These are phyloP conservation scores for Debaryomycetaceae sp. DNA, from an alignment of 1,139 yeast genomes.

Conservation along the genomic window DNA sequence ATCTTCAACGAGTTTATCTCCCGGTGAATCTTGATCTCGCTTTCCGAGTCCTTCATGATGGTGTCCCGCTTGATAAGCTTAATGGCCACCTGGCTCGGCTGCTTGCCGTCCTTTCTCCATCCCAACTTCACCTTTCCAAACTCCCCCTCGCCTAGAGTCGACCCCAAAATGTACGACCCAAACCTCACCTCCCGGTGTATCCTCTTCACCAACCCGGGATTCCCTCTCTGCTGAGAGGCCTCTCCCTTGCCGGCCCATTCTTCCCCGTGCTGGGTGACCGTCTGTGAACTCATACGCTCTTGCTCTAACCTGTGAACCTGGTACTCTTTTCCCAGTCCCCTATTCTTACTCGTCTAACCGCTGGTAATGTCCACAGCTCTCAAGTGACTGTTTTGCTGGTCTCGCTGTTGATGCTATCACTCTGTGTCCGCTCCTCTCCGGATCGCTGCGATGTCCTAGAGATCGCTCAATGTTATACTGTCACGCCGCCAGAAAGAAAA, in stretches of 20 bases:
- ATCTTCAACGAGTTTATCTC: slow-evolving; percentile 88
- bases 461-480: neutral
- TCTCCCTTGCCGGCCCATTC: neutral
- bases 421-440: neutral
- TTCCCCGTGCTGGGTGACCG: neutral
- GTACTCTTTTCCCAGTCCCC: neutral
- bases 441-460: neutral
- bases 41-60: slow-evolving; percentile 76
- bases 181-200: slow-evolving; percentile 63
- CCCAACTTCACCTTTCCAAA: slow-evolving; percentile 98
- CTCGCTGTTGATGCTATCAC: neutral
- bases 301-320: neutral
- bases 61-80: slow-evolving; percentile 85
- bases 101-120: slow-evolving; percentile 80
- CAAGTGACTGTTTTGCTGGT: neutral
- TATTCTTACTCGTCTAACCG: neutral
- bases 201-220: slow-evolving; percentile 14
- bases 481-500: neutral
- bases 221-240: neutral
- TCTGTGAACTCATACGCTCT: neutral
- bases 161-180: slow-evolving; percentile 85
- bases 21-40: slow-evolving; percentile 84
- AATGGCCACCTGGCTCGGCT: slow-evolving; percentile 87
- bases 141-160: slow-evolving; percentile 97
- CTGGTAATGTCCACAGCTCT: neutral